Base-by-base conservation (phyloP, 2,329 filamentous ascomycete genomes). In the Exophiala calicioides region DNA sequence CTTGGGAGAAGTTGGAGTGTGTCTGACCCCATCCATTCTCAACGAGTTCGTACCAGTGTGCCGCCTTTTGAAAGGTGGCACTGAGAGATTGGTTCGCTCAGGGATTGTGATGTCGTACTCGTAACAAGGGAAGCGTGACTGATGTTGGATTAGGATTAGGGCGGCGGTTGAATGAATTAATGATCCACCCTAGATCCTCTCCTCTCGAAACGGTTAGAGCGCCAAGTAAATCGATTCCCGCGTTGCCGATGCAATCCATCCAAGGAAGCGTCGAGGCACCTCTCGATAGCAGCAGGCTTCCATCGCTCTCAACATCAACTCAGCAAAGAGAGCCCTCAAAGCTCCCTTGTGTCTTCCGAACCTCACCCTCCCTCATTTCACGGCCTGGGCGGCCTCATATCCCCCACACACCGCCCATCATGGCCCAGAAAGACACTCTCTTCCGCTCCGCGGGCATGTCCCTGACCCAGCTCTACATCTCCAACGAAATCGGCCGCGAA, bases 361-460 rank as follows among this genome's bases (percentile, higher is more conserved):
- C 30, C 19, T 26, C 10, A n/a, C 18, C 15, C 13, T 30, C 32
- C 19, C 21, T 21, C 12, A 23, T 23, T 13, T 18, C 15, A 29
- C 20, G 52, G 57, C 52, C 58, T 60, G 58, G 55, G 58, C 55
- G 57, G 57, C 57, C 47, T 47, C 29, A 19, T 27, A 16, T 16
- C 26, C 29, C 21, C 40, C 33, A 15, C 15, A 21, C 15, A 27
- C 50, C 52, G 46, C 47, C 52, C 57, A 53, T 38, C 68, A 84
- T 84, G 81, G 80, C 76, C 71, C 72, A 68, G 42, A 76, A 88
- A 75, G 90, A 97, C 75, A 95, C 90, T 72, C 88, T 96, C 77
- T 97, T 98, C 84, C 91, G 94, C 81, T 98, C 93, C 68, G 88
- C 90, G 88, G 88, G 96, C 73, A 98, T 98, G 93, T 96, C 90